phyloP scores from a whole-genome alignment of 352 stramenopile species.

The Phytopythium mirpurense region DNA sequence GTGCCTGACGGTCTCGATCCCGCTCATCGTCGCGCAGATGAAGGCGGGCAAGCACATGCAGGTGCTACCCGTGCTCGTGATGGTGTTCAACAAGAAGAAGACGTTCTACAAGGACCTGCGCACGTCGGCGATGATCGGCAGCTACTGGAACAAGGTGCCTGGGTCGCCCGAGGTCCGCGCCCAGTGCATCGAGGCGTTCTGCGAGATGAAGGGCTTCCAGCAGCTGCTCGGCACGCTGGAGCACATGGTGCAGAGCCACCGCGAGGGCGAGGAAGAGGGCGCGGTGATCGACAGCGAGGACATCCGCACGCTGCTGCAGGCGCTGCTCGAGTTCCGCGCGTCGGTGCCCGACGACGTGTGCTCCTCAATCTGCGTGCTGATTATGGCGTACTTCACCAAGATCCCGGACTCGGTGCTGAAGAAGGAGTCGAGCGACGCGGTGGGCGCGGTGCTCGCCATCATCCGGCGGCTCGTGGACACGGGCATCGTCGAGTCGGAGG shows the following conservation, averaged over 20 bases:
- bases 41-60: slow-evolving; percentile 63
- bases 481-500: slow-evolving; percentile 34
- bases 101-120: slow-evolving; percentile 88
- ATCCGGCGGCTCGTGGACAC: slow-evolving; percentile 78
- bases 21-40: slow-evolving; percentile 66
- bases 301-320: slow-evolving; percentile 73
- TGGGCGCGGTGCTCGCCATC: slow-evolving; percentile 75
- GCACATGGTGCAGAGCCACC: slow-evolving; percentile 50
- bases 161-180: slow-evolving; percentile 76
- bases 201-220: slow-evolving; percentile 75
- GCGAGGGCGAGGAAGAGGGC: slow-evolving; percentile 34
- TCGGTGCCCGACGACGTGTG: slow-evolving; percentile 60
- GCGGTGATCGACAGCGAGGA: slow-evolving; percentile 74
- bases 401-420: slow-evolving; percentile 76
- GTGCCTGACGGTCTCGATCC: slow-evolving; percentile 59
- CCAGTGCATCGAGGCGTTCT: slow-evolving; percentile 82
- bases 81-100: slow-evolving; percentile 89
- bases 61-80: slow-evolving; percentile 61
- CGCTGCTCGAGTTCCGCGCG: slow-evolving; percentile 69
- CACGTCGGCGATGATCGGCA: slow-evolving; percentile 84
- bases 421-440: slow-evolving; percentile 78
- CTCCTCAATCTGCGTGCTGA: slow-evolving; percentile 59
- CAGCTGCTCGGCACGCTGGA: slow-evolving; percentile 71
- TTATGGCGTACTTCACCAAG: slow-evolving; percentile 83
- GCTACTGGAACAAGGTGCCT: slow-evolving; percentile 86